Evolutionary conservation across 179 eudicot species (phyloP).

Genomic region (Drosera spatulata): DNA sequence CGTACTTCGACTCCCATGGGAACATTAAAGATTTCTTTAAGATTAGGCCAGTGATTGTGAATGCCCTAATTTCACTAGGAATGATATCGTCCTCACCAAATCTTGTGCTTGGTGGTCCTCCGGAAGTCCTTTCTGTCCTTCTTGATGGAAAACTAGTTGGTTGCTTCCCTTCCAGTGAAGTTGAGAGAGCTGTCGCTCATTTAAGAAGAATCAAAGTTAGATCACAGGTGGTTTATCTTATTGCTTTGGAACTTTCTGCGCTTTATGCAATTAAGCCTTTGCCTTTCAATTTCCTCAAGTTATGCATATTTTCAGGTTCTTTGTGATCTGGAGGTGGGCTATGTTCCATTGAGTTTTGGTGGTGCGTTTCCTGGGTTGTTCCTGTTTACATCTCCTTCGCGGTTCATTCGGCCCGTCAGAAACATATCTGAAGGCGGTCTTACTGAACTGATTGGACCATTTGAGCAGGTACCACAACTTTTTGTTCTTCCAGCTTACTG

Average conservation of each 20-base stretch:
- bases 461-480: slow-evolving; percentile 59
- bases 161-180: slow-evolving; percentile 42
- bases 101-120: slow-evolving; percentile 76
- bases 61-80: slow-evolving; percentile 55
- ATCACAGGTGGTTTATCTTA: slow-evolving; percentile 32
- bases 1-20: slow-evolving; percentile 62
- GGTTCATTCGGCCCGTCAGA: slow-evolving; percentile 80
- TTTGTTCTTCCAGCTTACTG: not conserved
- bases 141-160: slow-evolving; percentile 92
- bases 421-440: slow-evolving; percentile 41
- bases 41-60: slow-evolving; percentile 42
- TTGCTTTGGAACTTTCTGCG: slow-evolving; percentile 3
- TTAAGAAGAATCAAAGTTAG: slow-evolving; percentile 61
- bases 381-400: slow-evolving; percentile 76
- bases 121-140: slow-evolving; percentile 72
- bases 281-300: slow-evolving; percentile 3
- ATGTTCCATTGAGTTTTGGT: slow-evolving; percentile 82
- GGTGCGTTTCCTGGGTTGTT: slow-evolving; percentile 88
- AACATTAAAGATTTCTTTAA: slow-evolving; percentile 44
- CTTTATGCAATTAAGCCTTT: slow-evolving; percentile 3
- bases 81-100: slow-evolving; percentile 77
- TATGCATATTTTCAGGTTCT: slow-evolving; percentile 44
- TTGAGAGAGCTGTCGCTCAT: slow-evolving; percentile 57
- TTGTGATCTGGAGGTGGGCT: slow-evolving; percentile 86
- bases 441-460: slow-evolving; percentile 85